phyloP scores from a whole-genome alignment of 169 alveolate species.

The Amoebophrya sp. region DNA sequence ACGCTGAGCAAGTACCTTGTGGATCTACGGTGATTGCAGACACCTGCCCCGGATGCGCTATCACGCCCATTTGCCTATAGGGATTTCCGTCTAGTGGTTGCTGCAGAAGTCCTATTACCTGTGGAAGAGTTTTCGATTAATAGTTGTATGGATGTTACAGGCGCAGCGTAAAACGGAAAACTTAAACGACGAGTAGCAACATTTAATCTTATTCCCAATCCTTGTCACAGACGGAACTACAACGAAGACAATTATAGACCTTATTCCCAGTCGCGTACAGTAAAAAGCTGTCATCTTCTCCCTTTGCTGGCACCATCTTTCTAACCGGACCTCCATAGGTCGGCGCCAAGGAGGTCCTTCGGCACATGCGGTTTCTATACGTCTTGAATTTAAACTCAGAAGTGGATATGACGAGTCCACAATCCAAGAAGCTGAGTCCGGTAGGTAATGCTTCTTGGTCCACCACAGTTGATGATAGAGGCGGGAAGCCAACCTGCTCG shows the following conservation, averaged over 20 bases:
- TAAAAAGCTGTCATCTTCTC: constrained; percentile 43
- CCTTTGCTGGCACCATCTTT: constrained; percentile 37
- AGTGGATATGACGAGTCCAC: constrained; percentile 35
- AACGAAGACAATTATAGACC: constrained; percentile 45
- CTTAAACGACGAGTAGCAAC: too few species aligned
- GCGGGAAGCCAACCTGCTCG: not conserved
- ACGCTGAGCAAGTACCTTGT: not conserved
- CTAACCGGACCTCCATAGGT: constrained; percentile 72
- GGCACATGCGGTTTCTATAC: constrained; percentile 41
- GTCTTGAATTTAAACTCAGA: constrained; percentile 44
- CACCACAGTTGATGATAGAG: constrained; percentile 13
- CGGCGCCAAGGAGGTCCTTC: constrained; percentile 70
- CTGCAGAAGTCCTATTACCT: constrained; percentile 65
- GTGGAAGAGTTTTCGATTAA: too few species aligned
- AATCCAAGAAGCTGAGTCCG: constrained; percentile 29
- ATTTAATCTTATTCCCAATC: too few species aligned
- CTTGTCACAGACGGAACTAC: too few species aligned
- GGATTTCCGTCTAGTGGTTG: constrained; percentile 81
- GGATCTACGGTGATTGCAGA: constrained; percentile 62
- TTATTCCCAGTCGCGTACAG: constrained; percentile 65
- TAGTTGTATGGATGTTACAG: too few species aligned
- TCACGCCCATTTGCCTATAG: constrained; percentile 70
- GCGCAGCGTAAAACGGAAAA: too few species aligned
- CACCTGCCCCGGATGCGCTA: constrained; percentile 72
- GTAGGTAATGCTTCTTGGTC: constrained; percentile 37